Percentiles rank a stretch among this genome's conserved stretches.
Evolutionary conservation across 495 filamentous ascomycete species (phyloP).

Genomic region (Aspergillus baeticus): DNA sequence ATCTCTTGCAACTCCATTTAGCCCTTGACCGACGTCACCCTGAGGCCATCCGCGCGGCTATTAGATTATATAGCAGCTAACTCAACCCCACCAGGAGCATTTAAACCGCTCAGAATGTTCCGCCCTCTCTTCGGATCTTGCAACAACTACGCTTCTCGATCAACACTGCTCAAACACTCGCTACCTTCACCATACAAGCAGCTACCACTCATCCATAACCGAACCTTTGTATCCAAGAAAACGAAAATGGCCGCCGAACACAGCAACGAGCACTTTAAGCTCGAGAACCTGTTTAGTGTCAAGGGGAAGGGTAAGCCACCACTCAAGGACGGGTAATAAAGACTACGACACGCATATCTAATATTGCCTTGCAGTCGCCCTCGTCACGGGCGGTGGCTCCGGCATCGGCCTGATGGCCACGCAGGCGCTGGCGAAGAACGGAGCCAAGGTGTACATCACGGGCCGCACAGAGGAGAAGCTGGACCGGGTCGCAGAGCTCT

Average conservation of each 20-base stretch:
- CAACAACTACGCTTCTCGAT: background rate
- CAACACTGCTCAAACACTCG: no score
- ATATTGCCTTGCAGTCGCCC: constrained; percentile 37
- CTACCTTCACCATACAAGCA: background rate
- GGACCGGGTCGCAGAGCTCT: constrained; percentile 46
- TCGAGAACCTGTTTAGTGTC: constrained; percentile 54
- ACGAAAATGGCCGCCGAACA: constrained; percentile 19
- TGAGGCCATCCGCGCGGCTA: background rate
- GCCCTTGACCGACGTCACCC: background rate
- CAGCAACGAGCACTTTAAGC: constrained; percentile 50
- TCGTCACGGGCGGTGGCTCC: constrained; percentile 56
- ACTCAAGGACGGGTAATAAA: background rate
- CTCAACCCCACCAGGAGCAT: background rate
- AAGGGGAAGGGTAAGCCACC: constrained; percentile 40
- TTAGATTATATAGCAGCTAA: background rate
- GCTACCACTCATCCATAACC: background rate
- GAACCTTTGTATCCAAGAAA: background rate
- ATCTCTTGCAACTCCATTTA: no score
- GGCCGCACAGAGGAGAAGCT: constrained; percentile 58
- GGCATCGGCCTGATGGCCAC: constrained; percentile 53
- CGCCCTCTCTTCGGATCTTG: background rate
- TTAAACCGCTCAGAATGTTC: background rate
- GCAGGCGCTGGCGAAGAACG: constrained; percentile 61
- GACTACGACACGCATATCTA: background rate
- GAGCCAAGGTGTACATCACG: constrained; percentile 59